These are phyloP conservation scores for Colletotrichum sp. DNA, from an alignment of 2,329 filamentous ascomycete species.

Conservation along the genomic window DNA sequence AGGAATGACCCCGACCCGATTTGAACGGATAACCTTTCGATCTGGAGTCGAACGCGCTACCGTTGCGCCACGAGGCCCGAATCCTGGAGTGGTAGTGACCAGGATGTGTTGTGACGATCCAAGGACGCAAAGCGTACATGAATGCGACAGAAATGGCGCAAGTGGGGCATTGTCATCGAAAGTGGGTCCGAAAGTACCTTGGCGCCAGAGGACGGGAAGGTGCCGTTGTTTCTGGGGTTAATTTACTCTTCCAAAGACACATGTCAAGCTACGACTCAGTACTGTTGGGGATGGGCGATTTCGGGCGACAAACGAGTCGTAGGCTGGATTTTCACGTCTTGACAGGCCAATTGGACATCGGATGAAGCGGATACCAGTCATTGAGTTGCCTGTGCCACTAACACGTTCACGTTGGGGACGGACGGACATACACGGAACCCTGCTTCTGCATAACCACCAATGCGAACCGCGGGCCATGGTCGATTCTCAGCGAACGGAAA, in stretches of 20 bases:
- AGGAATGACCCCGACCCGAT: constrained; percentile 14
- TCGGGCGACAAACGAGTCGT: neutral
- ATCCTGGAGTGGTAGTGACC: neutral
- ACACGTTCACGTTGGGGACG: neutral
- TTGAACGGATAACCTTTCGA: constrained; percentile 22
- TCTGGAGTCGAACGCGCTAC: constrained; percentile 22
- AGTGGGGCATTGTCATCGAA: neutral
- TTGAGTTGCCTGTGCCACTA: neutral
- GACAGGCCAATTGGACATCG: neutral
- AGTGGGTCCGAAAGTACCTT: neutral
- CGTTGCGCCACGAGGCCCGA: constrained; percentile 14
- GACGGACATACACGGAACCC: neutral
- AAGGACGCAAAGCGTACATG: rapidly evolving
- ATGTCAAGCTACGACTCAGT: neutral
- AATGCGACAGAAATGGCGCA: neutral
- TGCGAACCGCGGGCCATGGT: neutral
- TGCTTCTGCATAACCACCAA: neutral
- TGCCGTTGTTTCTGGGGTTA: neutral
- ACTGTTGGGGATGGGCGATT: neutral
- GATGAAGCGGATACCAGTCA: neutral
- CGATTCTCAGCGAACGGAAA: neutral
- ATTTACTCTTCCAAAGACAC: neutral
- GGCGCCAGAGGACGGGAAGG: neutral
- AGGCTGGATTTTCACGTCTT: neutral
- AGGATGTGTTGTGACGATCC: neutral